Base-by-base conservation (phyloP, 768 basidiomycete genomes). In the Rhizopogon vulgaris region DNA sequence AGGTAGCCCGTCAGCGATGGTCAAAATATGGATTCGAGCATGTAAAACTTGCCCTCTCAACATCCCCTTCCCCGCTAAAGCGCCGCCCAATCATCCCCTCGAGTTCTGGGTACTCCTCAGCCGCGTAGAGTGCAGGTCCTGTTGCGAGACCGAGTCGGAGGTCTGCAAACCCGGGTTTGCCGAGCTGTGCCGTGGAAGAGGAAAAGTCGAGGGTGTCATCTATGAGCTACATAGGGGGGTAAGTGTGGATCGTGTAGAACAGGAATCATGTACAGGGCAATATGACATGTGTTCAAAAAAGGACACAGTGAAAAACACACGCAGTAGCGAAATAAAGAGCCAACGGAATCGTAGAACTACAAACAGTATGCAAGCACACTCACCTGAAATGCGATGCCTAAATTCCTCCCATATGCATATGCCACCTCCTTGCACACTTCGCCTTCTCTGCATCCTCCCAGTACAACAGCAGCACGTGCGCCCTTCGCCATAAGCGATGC, bases 321-420 rank as follows among this genome's bases (percentile, higher is more conserved):
- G 12, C 14, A 18, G 24, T 14, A 24, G 28, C 14, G 10, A 27
- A 18, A 3, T 24, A 34, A 8, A 38, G 4, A 27, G 8, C 10
- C 27, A 28, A 12, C 12, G 42, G 17, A 24, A 24, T 7, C 6
- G 8, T 10, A 41, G 8, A 22, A 15, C 48, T 14, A 15, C 4
- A 22, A 53, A 25, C 30, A 17, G 38, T 54, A 41, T 3, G 25
- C 17, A 36, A 12, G 28, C 8, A 67, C 74, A 49, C 22, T 22
- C 56, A 93, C 93, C 80, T 96, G 94, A 72, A 97, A 96, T n/a
- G 94, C 91, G 55, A 94, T 88, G 3, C 94, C 93, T 15, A 95
- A 62, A 69, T 94, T 92, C 49, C 90, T 78, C 1, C 92, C 93
- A 68, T 91, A 96, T 6, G 83, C 85, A 71, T 95, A 96, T 12